Evolutionary conservation across 1,284 basidiomycete species (phyloP).

Genomic region (Malassezia obtusa): DNA sequence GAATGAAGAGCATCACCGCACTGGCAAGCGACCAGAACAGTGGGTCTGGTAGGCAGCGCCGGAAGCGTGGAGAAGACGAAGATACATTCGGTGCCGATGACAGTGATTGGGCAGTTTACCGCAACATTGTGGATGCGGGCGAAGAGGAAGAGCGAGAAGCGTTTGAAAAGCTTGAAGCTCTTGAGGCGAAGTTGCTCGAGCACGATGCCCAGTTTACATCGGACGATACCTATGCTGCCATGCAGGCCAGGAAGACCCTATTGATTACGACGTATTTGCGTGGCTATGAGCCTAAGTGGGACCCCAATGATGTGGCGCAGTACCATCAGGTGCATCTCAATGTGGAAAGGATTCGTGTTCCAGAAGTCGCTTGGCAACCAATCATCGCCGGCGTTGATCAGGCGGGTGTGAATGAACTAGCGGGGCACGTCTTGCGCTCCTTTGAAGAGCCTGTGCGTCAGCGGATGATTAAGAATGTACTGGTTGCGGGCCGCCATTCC

Average conservation of each 20-base stretch:
- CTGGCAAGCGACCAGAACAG: slow-evolving; percentile 60
- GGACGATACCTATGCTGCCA: slow-evolving; percentile 71
- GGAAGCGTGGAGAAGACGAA: slow-evolving; percentile 53
- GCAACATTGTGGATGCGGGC: slow-evolving; percentile 80
- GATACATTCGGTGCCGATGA: slow-evolving; percentile 92
- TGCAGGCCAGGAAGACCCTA: slow-evolving; percentile 66
- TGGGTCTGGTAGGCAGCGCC: slow-evolving; percentile 43
- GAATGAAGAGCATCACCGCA: slow-evolving; percentile 94
- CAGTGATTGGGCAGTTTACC: slow-evolving; percentile 94
- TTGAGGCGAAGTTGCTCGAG: slow-evolving; percentile 73
- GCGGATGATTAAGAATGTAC: slow-evolving; percentile 52
- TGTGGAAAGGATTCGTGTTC: slow-evolving; percentile 83
- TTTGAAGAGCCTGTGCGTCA: slow-evolving; percentile 60
- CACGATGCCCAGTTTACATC: slow-evolving; percentile 73
- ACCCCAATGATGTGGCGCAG: slow-evolving; percentile 54
- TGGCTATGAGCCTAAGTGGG: slow-evolving; percentile 44
- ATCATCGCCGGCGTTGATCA: slow-evolving; percentile 87
- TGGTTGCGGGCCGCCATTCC: slow-evolving; percentile 20
- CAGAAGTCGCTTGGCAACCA: slow-evolving; percentile 88
- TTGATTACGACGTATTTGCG: slow-evolving; percentile 70
- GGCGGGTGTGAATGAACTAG: slow-evolving; percentile 81
- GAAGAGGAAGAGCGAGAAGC: slow-evolving; percentile 96
- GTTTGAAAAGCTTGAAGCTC: slow-evolving; percentile 58
- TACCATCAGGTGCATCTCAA: slow-evolving; percentile 73
- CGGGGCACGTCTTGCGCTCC: slow-evolving; percentile 72